Base-by-base conservation (phyloP, 1,139 yeast species). In the Hemisphaericaspora xylofermentans region DNA sequence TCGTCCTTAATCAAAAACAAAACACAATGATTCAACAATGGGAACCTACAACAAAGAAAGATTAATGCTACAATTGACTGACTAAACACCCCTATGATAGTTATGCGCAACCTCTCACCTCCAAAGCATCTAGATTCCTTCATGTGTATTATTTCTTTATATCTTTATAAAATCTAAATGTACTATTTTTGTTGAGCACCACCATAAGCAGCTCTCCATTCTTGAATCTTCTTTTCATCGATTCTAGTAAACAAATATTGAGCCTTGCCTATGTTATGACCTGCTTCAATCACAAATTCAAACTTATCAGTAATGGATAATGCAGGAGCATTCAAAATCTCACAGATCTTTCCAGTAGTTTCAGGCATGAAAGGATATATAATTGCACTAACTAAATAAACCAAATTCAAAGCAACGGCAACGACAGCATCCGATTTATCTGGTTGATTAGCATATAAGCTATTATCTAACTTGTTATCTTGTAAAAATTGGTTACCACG, bases 401-500 rank as follows among this genome's bases (percentile, higher is more conserved):
- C 81, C 60, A 93, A 74, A 67, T 93, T 93, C 64, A 93, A 74
- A 43, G 95, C 98, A 43, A 88, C 86, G 47, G 87, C 96, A 41
- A 93, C 87, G 41, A 93, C 96, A 1, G 96, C 96, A 59, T 91
- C 97, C 15, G 96, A 80, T 59, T 80, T 82, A 31, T 76, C 87
- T 28, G 97, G 96, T 40, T 66, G 64, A 57, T 88, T 80, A 44
- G 81, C 79, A 63, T 82, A 88, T 53, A 91, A 74, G 21, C 87
- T 74, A 74, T 93, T 93, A 66, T 91, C 98, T 56, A 93, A 77
- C 68, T 89, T 91, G 72, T 91, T 89, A 42, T 91, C 98, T 70
- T 93, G 99, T 62, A 93, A 76, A 74, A 91, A 94, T 63, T 76
- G 86, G 66, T 93, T 93, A 64, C 98, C 98, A 57, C 96, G 82